A percentile compares a stretch with the other conserved stretches of the same genome.
These are phyloP conservation scores for Tremella fuciformis DNA, from an alignment of 768 basidiomycete genomes.

Conservation along the genomic window DNA sequence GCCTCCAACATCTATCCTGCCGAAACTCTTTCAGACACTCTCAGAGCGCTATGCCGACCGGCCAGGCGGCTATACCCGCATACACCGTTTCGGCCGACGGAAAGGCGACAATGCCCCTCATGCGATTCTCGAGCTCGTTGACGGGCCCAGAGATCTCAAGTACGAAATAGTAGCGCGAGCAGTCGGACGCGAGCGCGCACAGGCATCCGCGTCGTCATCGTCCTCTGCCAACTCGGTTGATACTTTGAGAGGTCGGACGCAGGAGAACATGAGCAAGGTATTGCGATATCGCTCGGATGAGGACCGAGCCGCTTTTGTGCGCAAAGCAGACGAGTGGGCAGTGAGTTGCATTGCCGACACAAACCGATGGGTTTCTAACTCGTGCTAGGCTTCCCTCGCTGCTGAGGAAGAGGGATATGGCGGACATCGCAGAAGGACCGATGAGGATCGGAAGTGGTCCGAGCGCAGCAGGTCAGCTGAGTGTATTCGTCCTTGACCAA, in stretches of 20 bases:
- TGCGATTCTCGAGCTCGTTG: conserved; percentile 91
- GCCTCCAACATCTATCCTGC: conserved; percentile 54
- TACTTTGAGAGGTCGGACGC: conserved; percentile 36
- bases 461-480: neutral
- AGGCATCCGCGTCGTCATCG: conserved; percentile 45
- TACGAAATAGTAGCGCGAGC: conserved; percentile 85
- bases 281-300: conserved; percentile 38
- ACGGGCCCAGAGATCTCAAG: conserved; percentile 82
- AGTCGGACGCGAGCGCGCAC: conserved; percentile 68
- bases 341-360: conserved; percentile 27
- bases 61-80: conserved; percentile 91
- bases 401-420: neutral
- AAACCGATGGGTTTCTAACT: conserved; percentile 5
- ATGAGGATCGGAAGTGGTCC: neutral
- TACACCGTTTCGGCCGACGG: conserved; percentile 85
- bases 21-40: conserved; percentile 79
- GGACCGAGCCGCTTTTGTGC: conserved; percentile 31
- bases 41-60: conserved; percentile 74
- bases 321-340: conserved; percentile 41
- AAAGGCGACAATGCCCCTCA: conserved; percentile 88
- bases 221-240: neutral
- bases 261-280: conserved; percentile 32
- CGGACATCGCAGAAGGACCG: neutral
- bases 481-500: neutral
- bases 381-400: neutral